Base-by-base conservation (phyloP, 441 rosid genomes). In the Biscutella laevigata region DNA sequence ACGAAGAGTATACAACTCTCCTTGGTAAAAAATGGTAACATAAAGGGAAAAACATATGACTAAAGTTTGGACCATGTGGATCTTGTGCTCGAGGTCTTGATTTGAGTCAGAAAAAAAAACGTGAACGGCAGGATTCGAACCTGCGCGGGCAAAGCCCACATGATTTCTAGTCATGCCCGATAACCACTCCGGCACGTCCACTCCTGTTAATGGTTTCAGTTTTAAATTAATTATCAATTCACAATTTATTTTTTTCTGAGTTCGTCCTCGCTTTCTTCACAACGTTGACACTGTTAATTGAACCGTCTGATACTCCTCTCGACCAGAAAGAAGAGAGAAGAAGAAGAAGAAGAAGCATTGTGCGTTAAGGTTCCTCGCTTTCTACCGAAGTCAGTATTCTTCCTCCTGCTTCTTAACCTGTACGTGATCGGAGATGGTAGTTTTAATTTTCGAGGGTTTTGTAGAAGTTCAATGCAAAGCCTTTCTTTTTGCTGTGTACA, bases 71-170 rank as follows among this genome's bases (percentile, higher is more conserved):
- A n/a, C n/a, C n/a, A n/a, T n/a, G n/a, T n/a, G n/a, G n/a, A n/a
- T n/a, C n/a, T n/a, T n/a, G n/a, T n/a, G n/a, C n/a, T n/a, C n/a
- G n/a, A n/a, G n/a, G n/a, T n/a, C n/a, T n/a, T n/a, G n/a, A n/a
- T n/a, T n/a, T n/a, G n/a, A n/a, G n/a, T n/a, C n/a, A n/a, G n/a
- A n/a, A n/a, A n/a, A n/a, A 17, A 17, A 30, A 48, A 7, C 57
- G 68, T 55, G 62, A 62, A 62, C 67, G 28, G 36, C 60, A 54
- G 50, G 43, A 39, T 54, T 62, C 61, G 14, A 62, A 55, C 62
- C 51, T 63, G 68, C 57, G 51, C 45, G 57, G 62, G 62, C 33
- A 48, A 4, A 63, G 51, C 51, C 68, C 62, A 64, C 51, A 56
- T 32, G 52, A 64, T 56, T 63, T 63, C 68, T 39, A 39, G 48